Base-by-base conservation (phyloP, 768 basidiomycete genomes). In the Floccularia luteovirens region DNA sequence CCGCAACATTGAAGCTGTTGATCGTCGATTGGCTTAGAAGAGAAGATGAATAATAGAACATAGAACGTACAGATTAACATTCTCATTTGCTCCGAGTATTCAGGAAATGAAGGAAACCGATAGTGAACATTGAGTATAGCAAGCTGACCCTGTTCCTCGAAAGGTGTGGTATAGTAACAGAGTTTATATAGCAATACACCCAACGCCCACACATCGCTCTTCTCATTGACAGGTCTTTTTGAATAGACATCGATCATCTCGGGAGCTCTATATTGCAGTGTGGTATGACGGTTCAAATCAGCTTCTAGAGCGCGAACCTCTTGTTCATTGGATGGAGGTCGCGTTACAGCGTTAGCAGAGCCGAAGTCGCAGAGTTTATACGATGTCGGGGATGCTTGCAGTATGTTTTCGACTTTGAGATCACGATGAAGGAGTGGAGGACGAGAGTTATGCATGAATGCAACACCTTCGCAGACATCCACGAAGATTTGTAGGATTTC, bases 301-400 rank as follows among this genome's bases (percentile, higher is more conserved):
- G 83, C 75, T 51, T 97, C 94, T 14, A 96, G 69, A 12, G 75
- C 76, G 32, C 90, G 80, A 35, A 97, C 82, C 57, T 98, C 94
- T 46, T 84, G 78, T 24, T 77, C 81, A 13, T 74, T 84, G 5
- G 79, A 66, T 5, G 94, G 91, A 8, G 90, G 74, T 44, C 77
- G 74, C 5, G 80, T 63, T 16, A 92, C 82, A 2, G 79, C 74
- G 0, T 85, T 82, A 1, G 94, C 86, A 23, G 91, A 96, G 35
- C 96, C 96, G 62, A 99, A 99, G 59, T 99, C 96, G 59, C 96
- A 99, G 5, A 99, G 72, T 59, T 99, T 99, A 73, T 81, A 99
- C 0, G 79, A 80, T 1, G 86, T 82, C 1, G 77, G 60, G 2
- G 84, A 81, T 5, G 90, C 80, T 54, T 94, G 89, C 1, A 99